A percentile compares a stretch with the other conserved stretches of the same genome.
These are phyloP conservation scores for Psilocybe mexicana DNA, from an alignment of 1,284 basidiomycete species.

Conservation along the genomic window DNA sequence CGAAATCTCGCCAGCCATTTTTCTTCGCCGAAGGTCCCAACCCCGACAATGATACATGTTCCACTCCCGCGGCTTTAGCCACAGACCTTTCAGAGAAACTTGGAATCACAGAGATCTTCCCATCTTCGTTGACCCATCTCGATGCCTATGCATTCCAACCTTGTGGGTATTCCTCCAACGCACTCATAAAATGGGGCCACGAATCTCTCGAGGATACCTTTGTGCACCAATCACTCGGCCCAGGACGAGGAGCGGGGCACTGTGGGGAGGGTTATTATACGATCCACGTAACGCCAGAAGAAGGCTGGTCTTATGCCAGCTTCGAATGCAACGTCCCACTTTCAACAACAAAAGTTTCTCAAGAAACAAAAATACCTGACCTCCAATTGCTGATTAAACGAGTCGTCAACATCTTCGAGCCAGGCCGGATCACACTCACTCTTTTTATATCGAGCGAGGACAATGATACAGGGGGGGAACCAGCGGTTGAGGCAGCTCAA, in stretches of 20 bases:
- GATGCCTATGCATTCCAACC: slow-evolving; percentile 96
- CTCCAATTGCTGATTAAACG: slow-evolving; percentile 81
- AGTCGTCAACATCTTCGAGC: slow-evolving; percentile 92
- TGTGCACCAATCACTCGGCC: slow-evolving; percentile 1
- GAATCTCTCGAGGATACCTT: slow-evolving; percentile 28
- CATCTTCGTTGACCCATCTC: slow-evolving; percentile 74
- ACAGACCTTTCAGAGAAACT: slow-evolving; percentile 68
- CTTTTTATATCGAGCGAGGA: slow-evolving; percentile 84
- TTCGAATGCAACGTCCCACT: slow-evolving; percentile 99
- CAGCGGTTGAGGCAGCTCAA: slow-evolving; percentile 66
- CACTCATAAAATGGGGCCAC: slow-evolving; percentile 73
- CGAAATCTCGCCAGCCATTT: slow-evolving; percentile 77
- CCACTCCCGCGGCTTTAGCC: slow-evolving; percentile 62
- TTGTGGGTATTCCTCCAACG: slow-evolving; percentile 97
- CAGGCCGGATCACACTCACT: slow-evolving; percentile 85
- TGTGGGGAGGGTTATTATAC: slow-evolving; percentile 91
- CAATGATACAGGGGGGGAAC: slow-evolving; percentile 50
- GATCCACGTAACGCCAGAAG: slow-evolving; percentile 98
- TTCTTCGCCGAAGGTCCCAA: slow-evolving; percentile 53
- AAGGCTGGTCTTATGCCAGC: slow-evolving; percentile 95
- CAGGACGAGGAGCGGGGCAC: slow-evolving; percentile 14
- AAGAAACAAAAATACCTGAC: slow-evolving; percentile 57
- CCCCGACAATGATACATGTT: slow-evolving; percentile 32
- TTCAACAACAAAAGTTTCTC: slow-evolving; percentile 34
- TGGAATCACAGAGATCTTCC: slow-evolving; percentile 87